These are phyloP conservation scores for Cryptococcus floricola DNA, from an alignment of 1,284 basidiomycete genomes.

Conservation along the genomic window DNA sequence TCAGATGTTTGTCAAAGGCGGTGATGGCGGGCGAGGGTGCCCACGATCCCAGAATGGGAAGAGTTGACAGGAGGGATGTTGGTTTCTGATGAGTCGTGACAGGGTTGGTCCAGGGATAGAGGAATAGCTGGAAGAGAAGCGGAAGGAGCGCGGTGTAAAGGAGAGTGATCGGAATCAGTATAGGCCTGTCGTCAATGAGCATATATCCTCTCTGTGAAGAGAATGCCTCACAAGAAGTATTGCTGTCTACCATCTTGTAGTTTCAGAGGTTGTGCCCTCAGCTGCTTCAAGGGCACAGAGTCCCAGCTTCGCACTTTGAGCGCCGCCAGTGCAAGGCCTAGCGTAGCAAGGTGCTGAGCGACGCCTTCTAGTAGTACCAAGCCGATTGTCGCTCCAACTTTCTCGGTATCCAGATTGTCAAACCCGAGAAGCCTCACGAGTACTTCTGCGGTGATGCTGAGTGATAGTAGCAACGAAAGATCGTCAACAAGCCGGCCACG, in stretches of 20 bases:
- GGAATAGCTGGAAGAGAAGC: constrained; percentile 72
- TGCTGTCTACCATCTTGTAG: not conserved
- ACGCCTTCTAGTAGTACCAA: constrained; percentile 24
- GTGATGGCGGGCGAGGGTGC: not conserved
- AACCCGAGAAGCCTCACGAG: constrained; percentile 12
- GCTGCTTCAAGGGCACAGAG: not conserved
- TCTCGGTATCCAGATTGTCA: not conserved
- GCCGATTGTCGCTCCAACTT: not conserved
- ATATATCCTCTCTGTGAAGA: not conserved
- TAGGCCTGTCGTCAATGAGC: constrained; percentile 53
- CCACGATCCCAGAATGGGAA: not conserved
- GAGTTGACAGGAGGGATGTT: constrained; percentile 10
- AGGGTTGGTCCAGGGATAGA: constrained; percentile 69
- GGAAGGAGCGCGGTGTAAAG: constrained; percentile 85
- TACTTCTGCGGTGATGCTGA: constrained; percentile 31
- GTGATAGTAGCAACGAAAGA: constrained; percentile 8
- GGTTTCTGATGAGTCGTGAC: constrained; percentile 23
- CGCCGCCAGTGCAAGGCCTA: constrained; percentile 20
- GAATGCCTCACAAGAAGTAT: constrained; percentile 29
- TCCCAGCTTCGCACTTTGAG: constrained; percentile 31
- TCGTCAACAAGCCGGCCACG: not conserved
- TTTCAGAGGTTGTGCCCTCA: not conserved
- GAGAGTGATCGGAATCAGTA: constrained; percentile 71
- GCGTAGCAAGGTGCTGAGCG: constrained; percentile 35
- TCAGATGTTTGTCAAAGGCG: constrained; percentile 47